Percentiles rank a stretch among this genome's conserved stretches.
Conservation (phyloP, 306 rosid genomes). For the Casuarina glauca region DNA sequence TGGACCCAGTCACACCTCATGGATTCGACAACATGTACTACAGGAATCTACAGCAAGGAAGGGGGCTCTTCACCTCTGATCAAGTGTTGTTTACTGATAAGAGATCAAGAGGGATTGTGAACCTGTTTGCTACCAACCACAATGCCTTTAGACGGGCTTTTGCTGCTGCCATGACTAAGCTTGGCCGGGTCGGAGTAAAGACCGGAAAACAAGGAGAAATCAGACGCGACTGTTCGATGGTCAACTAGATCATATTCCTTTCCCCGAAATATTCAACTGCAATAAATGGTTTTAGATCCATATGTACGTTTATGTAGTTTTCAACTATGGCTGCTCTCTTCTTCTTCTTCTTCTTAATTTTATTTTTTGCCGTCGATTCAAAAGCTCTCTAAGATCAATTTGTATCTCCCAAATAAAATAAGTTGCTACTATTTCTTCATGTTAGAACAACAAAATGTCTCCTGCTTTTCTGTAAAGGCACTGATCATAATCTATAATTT, state of each 20-base stretch:
- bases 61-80: conserved; percentile 77
- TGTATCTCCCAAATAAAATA: neutral
- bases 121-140: conserved; percentile 62
- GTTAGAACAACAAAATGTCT: too few relatives aligned
- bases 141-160: conserved; percentile 62
- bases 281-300: neutral
- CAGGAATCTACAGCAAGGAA: conserved; percentile 81
- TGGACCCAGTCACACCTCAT: conserved; percentile 65
- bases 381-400: neutral
- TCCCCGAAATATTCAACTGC: neutral
- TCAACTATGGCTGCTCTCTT: neutral
- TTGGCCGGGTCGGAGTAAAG: conserved; percentile 67
- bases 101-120: conserved; percentile 57
- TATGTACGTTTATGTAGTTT: neutral
- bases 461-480: neutral
- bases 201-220: conserved; percentile 62
- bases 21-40: conserved; percentile 67
- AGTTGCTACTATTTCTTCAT: too few relatives aligned
- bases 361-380: neutral
- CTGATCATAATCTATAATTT: neutral
- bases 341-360: too few relatives aligned
- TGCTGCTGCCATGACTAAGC: conserved; percentile 68
- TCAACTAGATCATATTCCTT: conserved; percentile 39
- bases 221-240: conserved; percentile 49
- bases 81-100: conserved; percentile 57